Conservation (phyloP, 1,139 yeast species). For the Lodderomyces oxycetoniae region DNA sequence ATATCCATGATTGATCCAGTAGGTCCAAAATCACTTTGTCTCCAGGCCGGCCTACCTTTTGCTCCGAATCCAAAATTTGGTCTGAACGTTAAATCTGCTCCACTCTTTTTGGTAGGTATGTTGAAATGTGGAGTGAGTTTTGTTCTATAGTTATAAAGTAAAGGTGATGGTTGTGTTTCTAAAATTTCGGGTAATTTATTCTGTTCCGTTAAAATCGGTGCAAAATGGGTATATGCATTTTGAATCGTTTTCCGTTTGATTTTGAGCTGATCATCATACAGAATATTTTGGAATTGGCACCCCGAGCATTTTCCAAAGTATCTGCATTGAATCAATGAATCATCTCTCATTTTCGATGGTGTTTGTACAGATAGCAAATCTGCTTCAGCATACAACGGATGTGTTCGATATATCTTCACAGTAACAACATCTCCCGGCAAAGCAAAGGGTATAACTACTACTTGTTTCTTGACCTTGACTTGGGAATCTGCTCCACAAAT, state of each 20-base stretch:
- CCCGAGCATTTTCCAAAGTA: conserved; percentile 61
- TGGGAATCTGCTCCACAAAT: background rate
- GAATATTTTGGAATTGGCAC: conserved; percentile 83
- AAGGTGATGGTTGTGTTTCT: conserved; percentile 75
- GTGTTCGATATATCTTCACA: conserved; percentile 71
- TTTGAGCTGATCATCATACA: conserved; percentile 65
- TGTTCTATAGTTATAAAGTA: conserved; percentile 74
- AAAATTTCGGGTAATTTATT: conserved; percentile 53
- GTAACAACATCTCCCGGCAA: conserved; percentile 78
- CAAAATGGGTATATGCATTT: conserved; percentile 79
- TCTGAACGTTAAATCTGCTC: conserved; percentile 31
- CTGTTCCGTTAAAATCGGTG: conserved; percentile 39
- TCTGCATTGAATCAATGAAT: conserved; percentile 40
- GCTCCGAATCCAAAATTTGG: conserved; percentile 90
- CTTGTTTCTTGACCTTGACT: conserved; percentile 26
- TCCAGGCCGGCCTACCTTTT: conserved; percentile 72
- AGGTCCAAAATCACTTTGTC: conserved; percentile 45
- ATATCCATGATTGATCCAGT: conserved; percentile 64
- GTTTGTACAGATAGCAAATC: conserved; percentile 57
- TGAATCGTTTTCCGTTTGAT: conserved; percentile 70
- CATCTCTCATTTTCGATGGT: conserved; percentile 48
- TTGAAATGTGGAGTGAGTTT: conserved; percentile 95
- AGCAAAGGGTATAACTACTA: conserved; percentile 74
- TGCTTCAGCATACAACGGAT: conserved; percentile 69
- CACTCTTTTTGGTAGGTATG: conserved; percentile 51